Evolutionary conservation across 148 eudicot genomes (phyloP).

Genomic region (Suaeda aralocaspica): DNA sequence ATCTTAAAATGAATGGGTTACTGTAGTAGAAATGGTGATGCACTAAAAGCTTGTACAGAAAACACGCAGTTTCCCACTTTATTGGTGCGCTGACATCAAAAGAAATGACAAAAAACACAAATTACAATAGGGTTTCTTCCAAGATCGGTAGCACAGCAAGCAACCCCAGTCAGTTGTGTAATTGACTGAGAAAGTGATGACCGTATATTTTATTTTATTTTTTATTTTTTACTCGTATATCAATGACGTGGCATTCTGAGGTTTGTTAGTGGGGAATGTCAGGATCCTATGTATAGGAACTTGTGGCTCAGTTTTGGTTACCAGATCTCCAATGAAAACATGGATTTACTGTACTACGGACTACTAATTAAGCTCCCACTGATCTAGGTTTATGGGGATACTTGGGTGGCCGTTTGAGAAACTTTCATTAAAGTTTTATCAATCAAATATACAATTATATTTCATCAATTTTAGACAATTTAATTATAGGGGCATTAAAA

Average conservation of each 20-base stretch:
- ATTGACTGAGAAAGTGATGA: background rate
- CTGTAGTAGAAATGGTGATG: background rate
- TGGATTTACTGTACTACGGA: no score
- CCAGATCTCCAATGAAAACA: background rate
- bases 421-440: no score
- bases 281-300: slow-evolving; percentile 7
- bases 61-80: slow-evolving; percentile 38
- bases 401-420: no score
- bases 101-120: slow-evolving; percentile 24
- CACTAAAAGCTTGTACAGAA: slow-evolving; percentile 21
- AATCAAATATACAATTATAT: no score
- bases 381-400: no score
- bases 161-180: slow-evolving; percentile 2
- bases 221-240: no score
- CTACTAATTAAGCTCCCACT: no score
- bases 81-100: slow-evolving; percentile 38
- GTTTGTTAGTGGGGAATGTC: slow-evolving; percentile 27
- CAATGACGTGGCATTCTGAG: slow-evolving; percentile 13
- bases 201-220: no score
- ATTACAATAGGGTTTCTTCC: slow-evolving; percentile 19
- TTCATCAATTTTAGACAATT: no score
- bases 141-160: slow-evolving; percentile 15
- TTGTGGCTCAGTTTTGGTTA: slow-evolving; percentile 28
- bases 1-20: background rate
- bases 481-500: no score